phyloP scores from a whole-genome alignment of 2,329 filamentous ascomycete species.

The Talaromyces rugulosus region DNA sequence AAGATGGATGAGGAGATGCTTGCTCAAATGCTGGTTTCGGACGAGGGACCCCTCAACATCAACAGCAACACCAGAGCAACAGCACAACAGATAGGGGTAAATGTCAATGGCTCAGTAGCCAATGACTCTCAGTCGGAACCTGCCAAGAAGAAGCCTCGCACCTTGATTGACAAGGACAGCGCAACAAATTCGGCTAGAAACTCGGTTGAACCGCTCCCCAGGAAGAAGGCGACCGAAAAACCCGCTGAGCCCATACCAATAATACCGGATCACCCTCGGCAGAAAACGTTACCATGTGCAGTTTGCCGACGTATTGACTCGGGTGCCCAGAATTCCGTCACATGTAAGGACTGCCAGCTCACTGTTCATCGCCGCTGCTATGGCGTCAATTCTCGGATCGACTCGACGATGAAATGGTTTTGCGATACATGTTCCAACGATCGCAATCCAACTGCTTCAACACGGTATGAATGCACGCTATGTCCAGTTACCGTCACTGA shows the following conservation, averaged over 20 bases:
- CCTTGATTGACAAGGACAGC: slow-evolving; percentile 46
- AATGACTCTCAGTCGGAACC: slow-evolving; percentile 43
- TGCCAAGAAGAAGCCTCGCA: slow-evolving; percentile 59
- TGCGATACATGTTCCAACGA: slow-evolving; percentile 97
- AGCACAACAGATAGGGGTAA: slow-evolving; percentile 40
- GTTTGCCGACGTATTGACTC: slow-evolving; percentile 75
- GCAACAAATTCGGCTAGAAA: slow-evolving; percentile 43
- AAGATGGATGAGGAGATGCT: slow-evolving; percentile 84
- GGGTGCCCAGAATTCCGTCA: slow-evolving; percentile 65
- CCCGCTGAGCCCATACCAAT: slow-evolving; percentile 54
- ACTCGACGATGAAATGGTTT: slow-evolving; percentile 70
- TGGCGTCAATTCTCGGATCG: slow-evolving; percentile 68
- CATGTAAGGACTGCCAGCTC: slow-evolving; percentile 82
- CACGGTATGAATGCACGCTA: slow-evolving; percentile 87
- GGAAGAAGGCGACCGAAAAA: slow-evolving; percentile 58
- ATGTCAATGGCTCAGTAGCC: slow-evolving; percentile 30
- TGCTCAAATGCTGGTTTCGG: slow-evolving; percentile 41
- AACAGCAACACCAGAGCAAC: slow-evolving; percentile 39
- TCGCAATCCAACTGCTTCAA: slow-evolving; percentile 86
- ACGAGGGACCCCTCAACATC: slow-evolving; percentile 42
- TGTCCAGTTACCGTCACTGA: slow-evolving; percentile 80
- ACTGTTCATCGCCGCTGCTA: slow-evolving; percentile 92
- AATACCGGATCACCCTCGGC: slow-evolving; percentile 73
- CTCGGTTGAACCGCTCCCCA: slow-evolving; percentile 49
- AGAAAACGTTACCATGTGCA: slow-evolving; percentile 75